These are phyloP conservation scores for Exophiala xenobiotica DNA, from an alignment of 2,329 filamentous ascomycete species.

Conservation along the genomic window DNA sequence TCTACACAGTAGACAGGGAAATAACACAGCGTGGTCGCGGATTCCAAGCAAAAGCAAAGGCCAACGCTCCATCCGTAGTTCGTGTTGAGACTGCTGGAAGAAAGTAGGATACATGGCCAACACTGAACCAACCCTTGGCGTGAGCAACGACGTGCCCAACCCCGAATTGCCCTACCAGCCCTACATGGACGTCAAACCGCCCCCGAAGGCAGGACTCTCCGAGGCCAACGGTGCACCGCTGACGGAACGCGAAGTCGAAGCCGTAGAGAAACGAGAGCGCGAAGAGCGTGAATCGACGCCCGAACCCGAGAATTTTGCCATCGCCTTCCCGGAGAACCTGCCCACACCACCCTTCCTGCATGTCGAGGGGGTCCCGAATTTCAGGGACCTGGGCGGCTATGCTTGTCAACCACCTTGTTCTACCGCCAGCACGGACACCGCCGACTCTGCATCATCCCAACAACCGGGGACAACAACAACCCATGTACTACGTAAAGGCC, in stretches of 20 bases:
- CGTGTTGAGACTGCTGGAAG: too few species aligned
- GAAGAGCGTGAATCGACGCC: slow-evolving; percentile 21
- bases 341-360: slow-evolving; percentile 31
- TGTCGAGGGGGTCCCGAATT: slow-evolving; percentile 63
- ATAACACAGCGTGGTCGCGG: too few species aligned
- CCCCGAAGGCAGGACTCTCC: slow-evolving; percentile 5
- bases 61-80: too few species aligned
- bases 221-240: slow-evolving; percentile 18
- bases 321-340: slow-evolving; percentile 26
- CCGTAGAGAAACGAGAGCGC: slow-evolving; percentile 1
- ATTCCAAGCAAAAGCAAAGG: too few species aligned
- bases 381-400: slow-evolving; percentile 67
- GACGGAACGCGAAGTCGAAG: slow-evolving; percentile 16
- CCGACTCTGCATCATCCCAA: too few species aligned
- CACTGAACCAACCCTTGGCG: not conserved
- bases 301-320: slow-evolving; percentile 23
- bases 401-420: slow-evolving; percentile 31
- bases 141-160: slow-evolving; percentile 2
- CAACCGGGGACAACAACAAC: slow-evolving; percentile 7
- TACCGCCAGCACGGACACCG: too few species aligned
- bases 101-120: too few species aligned
- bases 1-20: too few species aligned
- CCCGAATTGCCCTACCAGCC: slow-evolving; percentile 18
- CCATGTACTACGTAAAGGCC: slow-evolving; percentile 47
- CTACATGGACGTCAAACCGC: slow-evolving; percentile 18